phyloP scores from a whole-genome alignment of 2,329 filamentous ascomycete genomes.

The Pyricularia grisea region DNA sequence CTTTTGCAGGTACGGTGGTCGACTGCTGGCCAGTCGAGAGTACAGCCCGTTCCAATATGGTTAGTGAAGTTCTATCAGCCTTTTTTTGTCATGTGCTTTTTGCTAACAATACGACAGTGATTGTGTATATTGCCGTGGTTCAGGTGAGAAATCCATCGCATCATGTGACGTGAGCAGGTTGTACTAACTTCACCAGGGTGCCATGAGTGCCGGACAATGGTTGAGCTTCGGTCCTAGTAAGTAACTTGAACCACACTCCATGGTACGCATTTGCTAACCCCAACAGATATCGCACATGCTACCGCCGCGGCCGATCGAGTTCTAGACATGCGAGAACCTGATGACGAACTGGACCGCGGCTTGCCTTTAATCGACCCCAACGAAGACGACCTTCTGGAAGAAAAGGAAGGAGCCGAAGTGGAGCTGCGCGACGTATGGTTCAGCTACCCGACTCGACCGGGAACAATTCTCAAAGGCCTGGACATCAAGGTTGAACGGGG shows the following conservation, averaged over 20 bases:
- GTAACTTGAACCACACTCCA: not conserved
- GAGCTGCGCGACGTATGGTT: conserved; percentile 44
- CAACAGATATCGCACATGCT: conserved; percentile 31
- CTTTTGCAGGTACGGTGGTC: conserved; percentile 16
- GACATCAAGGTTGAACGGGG: conserved; percentile 1
- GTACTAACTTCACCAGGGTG: conserved; percentile 12
- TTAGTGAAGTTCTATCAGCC: not conserved
- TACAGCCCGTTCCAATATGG: conserved; percentile 19
- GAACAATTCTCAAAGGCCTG: conserved; percentile 25
- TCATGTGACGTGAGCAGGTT: not conserved
- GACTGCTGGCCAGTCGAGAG: conserved; percentile 17
- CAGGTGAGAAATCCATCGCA: conserved; percentile 11
- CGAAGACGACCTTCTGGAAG: conserved; percentile 17
- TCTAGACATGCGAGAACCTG: conserved; percentile 33
- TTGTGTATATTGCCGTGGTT: conserved; percentile 24
- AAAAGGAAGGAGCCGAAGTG: conserved; percentile 36
- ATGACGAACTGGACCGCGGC: not conserved
- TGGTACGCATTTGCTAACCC: not conserved
- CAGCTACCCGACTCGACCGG: conserved; percentile 43
- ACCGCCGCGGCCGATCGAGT: conserved; percentile 48
- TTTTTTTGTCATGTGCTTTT: too few relatives aligned
- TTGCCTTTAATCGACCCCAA: conserved; percentile 11
- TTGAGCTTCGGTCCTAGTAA: conserved; percentile 21
- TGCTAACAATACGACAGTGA: conserved; percentile 8
- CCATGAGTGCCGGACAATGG: conserved; percentile 22